Percentiles rank a stretch among this genome's conserved stretches.
Conservation (phyloP, 2,329 filamentous ascomycete species). For the Xylaria sp. region DNA sequence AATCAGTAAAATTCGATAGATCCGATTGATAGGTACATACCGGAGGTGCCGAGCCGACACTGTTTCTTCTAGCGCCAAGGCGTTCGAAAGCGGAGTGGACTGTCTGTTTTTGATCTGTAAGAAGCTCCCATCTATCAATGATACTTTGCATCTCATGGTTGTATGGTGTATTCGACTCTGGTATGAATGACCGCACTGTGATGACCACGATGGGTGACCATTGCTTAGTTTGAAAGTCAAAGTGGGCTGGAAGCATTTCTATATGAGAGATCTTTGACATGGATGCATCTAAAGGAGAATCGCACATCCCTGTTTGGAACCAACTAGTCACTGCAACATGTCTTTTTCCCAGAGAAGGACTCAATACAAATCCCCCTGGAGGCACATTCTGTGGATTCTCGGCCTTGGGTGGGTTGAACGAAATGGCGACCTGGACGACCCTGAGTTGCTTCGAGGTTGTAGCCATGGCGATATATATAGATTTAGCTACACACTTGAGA, state of each 20-base stretch:
- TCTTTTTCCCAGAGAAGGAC: constrained; percentile 59
- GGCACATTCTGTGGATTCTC: constrained; percentile 58
- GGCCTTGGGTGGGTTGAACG: constrained; percentile 70
- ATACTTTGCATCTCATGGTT: constrained; percentile 73
- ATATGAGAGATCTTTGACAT: constrained; percentile 74
- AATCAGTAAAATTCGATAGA: constrained; percentile 20
- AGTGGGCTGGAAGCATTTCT: constrained; percentile 71
- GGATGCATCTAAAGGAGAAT: constrained; percentile 53
- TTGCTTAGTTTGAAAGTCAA: constrained; percentile 64
- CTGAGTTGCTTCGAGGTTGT: constrained; percentile 75
- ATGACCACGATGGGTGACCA: constrained; percentile 68
- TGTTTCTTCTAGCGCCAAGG: constrained; percentile 67
- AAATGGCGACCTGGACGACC: constrained; percentile 73
- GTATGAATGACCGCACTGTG: constrained; percentile 71
- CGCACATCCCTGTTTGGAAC: constrained; percentile 55
- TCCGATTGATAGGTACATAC: constrained; percentile 14
- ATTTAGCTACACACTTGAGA: constrained; percentile 40
- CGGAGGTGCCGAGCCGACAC: constrained; percentile 40
- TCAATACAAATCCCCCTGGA: constrained; percentile 53
- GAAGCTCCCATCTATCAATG: constrained; percentile 82
- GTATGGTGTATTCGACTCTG: constrained; percentile 59
- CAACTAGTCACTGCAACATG: constrained; percentile 64
- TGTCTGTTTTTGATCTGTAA: constrained; percentile 67
- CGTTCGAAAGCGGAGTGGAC: constrained; percentile 81
- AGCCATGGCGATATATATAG: constrained; percentile 69